A percentile compares a stretch with the other conserved stretches of the same genome.
Conservation (phyloP, 208 protist genomes). For the Leishmania tarentolae region DNA sequence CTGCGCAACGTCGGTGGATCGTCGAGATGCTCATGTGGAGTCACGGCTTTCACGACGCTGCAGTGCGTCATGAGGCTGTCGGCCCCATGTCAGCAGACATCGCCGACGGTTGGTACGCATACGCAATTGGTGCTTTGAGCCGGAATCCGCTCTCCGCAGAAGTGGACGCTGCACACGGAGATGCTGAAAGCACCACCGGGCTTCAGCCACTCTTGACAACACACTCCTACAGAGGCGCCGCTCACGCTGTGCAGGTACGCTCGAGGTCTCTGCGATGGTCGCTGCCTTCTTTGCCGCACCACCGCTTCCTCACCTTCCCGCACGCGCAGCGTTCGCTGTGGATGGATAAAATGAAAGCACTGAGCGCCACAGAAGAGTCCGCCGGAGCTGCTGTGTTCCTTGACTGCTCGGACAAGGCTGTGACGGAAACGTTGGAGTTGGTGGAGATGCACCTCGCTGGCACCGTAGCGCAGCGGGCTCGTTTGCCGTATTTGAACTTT, state of each 20-base stretch:
- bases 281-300: constrained; percentile 23
- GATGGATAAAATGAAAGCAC: constrained; percentile 32
- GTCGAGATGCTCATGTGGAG: constrained; percentile 29
- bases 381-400: constrained; percentile 47
- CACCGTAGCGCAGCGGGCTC: constrained; percentile 10
- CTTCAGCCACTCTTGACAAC: constrained; percentile 3
- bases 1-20: constrained; percentile 22
- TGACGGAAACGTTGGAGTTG: constrained; percentile 44
- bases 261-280: constrained; percentile 15
- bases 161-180: background rate
- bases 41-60: constrained; percentile 13
- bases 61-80: constrained; percentile 5
- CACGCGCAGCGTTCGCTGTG: constrained; percentile 31
- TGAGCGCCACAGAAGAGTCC: constrained; percentile 13
- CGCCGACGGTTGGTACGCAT: constrained; percentile 27
- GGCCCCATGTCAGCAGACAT: constrained; percentile 11
- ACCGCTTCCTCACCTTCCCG: constrained; percentile 35
- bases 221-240: constrained; percentile 16
- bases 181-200: constrained; percentile 7
- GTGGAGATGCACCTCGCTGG: constrained; percentile 33
- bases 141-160: background rate
- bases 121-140: constrained; percentile 26
- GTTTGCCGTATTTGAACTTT: constrained; percentile 33
- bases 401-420: constrained; percentile 48
- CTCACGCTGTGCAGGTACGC: constrained; percentile 17